These are phyloP conservation scores for Neospermospora avenae DNA, from an alignment of 2,329 filamentous ascomycete genomes.

Conservation along the genomic window DNA sequence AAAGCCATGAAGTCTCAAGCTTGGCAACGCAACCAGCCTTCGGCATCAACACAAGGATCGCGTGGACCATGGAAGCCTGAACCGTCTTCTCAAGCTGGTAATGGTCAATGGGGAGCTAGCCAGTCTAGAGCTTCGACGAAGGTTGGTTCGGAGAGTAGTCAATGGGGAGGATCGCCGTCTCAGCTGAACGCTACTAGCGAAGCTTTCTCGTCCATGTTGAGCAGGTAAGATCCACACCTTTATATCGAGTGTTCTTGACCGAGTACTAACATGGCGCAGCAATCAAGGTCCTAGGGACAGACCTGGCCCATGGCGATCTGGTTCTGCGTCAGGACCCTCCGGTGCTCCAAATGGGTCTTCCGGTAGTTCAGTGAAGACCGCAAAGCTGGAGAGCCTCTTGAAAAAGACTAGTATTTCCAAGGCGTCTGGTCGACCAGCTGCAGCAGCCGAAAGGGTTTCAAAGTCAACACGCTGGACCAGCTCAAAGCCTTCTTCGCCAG, in stretches of 20 bases:
- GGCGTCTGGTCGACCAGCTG: background rate
- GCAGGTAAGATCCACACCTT: background rate
- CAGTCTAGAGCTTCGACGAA: background rate
- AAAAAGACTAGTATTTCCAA: constrained; percentile 4
- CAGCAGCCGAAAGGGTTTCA: background rate
- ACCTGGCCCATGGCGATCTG: background rate
- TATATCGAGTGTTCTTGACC: background rate
- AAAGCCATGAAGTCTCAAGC: constrained; percentile 1
- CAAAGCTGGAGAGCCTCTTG: background rate
- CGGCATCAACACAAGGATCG: background rate
- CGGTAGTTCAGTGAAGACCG: background rate
- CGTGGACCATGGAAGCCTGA: constrained; percentile 3
- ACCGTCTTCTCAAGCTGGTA: background rate
- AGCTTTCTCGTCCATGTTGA: background rate
- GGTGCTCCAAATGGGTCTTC: background rate
- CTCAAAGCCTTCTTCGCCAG: background rate
- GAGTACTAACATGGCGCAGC: background rate
- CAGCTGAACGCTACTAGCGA: background rate
- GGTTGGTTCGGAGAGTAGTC: background rate
- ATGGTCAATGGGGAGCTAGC: background rate
- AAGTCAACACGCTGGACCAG: background rate
- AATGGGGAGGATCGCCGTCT: background rate
- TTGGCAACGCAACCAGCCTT: background rate
- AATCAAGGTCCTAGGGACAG: background rate
- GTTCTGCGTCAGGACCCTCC: background rate